Base-by-base conservation (phyloP, 2,329 filamentous ascomycete species). In the Diaporthe helianthi region DNA sequence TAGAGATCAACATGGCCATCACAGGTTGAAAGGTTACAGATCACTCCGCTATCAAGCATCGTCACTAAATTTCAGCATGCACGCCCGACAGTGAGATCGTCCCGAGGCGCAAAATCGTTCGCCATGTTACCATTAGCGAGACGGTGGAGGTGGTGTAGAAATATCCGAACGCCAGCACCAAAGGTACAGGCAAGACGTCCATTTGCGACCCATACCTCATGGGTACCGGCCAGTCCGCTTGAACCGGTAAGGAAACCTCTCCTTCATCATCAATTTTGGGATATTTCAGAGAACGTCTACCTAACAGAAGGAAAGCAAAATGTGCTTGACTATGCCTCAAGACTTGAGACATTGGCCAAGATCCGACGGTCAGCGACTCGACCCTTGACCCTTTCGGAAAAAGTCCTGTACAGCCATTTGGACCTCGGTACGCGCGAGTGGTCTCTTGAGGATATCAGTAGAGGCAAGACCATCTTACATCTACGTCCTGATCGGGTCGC, bases 401-500 rank as follows among this genome's bases (percentile, higher is more conserved):
- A 99, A 87, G 98, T 98, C 76, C 87, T 99, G 68, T 99, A 98
- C 85, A 93, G 94, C 76, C 96, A 99, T 83, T 85, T 99, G 73
- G 91, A 95, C 81, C 24, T 46, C 15, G 1, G 24, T 13, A 46
- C 24, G 9, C 38, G 22, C 9, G 92, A 93, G 77, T 89, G 90
- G 7, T 94, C 97, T 81, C 94, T 97, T 79, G 94, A 94, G 73
- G 88, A 88, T 64, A 87, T 91, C 76, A 91, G 98, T 71, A 90
- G 96, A 47, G 95, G 95, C 74, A 90, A 90, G 77, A 94, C 94
- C 61, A 98, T 97, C 79, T 86, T 99, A 81, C 97, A 97, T 84
- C 91, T 99, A 80, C 97, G 97, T 81, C 96, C 96, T 24, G 96
- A 99, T 80, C 89, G 96, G 64, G 96, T 98, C 75, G 97, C 97